Evolutionary conservation across 1,139 yeast species (phyloP), one percentile per base, ranked within the genome.

Genomic region (Hansenula lynferdii): DNA sequence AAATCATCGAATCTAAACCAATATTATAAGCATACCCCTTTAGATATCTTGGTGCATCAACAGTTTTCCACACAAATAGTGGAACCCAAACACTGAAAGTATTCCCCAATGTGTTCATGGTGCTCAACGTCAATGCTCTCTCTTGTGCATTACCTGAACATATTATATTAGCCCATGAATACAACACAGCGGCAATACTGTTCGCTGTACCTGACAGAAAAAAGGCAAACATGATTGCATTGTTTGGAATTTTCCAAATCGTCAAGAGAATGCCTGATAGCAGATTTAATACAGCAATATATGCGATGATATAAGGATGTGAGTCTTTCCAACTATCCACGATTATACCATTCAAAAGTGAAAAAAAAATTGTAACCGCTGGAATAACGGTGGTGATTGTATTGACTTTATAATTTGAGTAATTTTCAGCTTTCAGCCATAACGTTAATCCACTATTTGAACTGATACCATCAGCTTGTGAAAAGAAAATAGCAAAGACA

Each of bases 381-480:
- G 64, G 74, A 5, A 74, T 64, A 3, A 78, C 80, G 61, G 75
- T 72, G 3, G 80, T 80, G 39, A 57, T 71, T 43, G 73, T 74
- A 50, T 75, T 74, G 47, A 74, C 58, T 28, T 69, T 63, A 3
- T 64, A 58, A 12, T 74, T 61, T 0, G 74, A 51, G 44, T 74
- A 75, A 7, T 60, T 58, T 38, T 59, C 65, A 42, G 65, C 56
- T 39, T 62, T 51, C 43, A 75, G 58, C 72, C 77, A 75, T 18
- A 57, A 43, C 28, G 47, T 46, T 26, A 55, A 39, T 2, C 58
- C 60, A 35, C 42, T 45, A 35, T 56, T 48, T 24, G 60, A 54
- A 19, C 57, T 50, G 11, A 54, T 45, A 4, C 61, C 61, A 40
- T 57, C 61, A 8, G 61, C 60, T 37, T 56, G 61, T 8, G 56